Conservation (phyloP, 2,329 filamentous ascomycete genomes). For the Colletotrichum horii region DNA sequence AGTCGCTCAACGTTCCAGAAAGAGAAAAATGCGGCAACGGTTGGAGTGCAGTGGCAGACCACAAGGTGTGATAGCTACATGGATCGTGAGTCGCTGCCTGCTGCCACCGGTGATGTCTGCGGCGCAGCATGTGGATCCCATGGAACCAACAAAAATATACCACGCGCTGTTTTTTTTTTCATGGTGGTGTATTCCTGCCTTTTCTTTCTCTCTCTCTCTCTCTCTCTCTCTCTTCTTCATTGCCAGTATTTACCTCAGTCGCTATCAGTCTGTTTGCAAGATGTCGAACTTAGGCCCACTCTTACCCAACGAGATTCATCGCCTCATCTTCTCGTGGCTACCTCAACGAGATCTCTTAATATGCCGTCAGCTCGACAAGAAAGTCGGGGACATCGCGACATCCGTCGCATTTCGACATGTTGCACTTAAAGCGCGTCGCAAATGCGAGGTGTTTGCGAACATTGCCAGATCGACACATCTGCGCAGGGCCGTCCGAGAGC, state of each 20-base stretch:
- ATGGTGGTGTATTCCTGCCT: not conserved
- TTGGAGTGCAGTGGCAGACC: not conserved
- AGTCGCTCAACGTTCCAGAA: rapidly evolving
- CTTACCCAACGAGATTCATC: not conserved
- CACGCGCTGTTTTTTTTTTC: not conserved
- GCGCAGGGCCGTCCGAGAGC: not conserved
- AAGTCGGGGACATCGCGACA: not conserved
- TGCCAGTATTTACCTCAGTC: not conserved
- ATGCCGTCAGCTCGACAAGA: not conserved
- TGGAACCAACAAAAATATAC: not conserved
- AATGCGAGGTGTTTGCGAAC: not conserved
- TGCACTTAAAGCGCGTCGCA: not conserved
- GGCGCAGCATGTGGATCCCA: not conserved
- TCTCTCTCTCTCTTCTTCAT: not conserved
- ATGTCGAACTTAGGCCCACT: not conserved
- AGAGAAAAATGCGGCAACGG: not conserved
- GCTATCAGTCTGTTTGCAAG: not conserved
- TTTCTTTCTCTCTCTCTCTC: too few species aligned
- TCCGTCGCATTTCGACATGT: not conserved
- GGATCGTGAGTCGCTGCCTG: not conserved
- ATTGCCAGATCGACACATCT: not conserved
- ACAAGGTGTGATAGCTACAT: not conserved
- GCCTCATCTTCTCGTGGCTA: not conserved
- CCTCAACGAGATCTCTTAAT: not conserved
- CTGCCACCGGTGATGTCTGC: not conserved